Conservation (phyloP, 2,329 filamentous ascomycete species). For the Rutstroemia sp. region DNA sequence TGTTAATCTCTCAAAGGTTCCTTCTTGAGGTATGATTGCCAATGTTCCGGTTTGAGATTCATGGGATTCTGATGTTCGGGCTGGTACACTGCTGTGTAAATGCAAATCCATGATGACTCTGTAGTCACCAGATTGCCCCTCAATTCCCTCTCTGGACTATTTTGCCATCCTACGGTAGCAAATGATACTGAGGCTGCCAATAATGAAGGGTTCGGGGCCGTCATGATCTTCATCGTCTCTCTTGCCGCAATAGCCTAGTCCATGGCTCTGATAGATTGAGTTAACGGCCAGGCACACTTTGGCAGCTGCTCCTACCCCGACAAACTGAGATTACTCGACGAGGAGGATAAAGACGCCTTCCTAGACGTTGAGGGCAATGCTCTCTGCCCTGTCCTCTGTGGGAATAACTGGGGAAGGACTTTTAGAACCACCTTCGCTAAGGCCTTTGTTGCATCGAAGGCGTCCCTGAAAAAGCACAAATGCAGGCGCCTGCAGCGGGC, state of each 20-base stretch:
- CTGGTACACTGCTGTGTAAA: not conserved
- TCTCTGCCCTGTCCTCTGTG: too few species aligned
- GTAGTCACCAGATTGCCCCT: not conserved
- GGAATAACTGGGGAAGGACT: constrained; percentile 1
- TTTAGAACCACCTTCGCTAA: constrained; percentile 5
- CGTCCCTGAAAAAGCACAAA: constrained; percentile 4
- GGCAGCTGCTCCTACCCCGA: too few species aligned
- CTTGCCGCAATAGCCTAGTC: constrained; percentile 5
- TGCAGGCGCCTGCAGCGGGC: constrained; percentile 10
- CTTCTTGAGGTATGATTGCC: constrained; percentile 1
- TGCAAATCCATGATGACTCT: not conserved
- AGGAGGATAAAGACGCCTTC: too few species aligned
- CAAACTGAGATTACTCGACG: too few species aligned
- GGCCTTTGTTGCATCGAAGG: not conserved
- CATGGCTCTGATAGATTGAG: not conserved
- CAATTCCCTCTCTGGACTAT: not conserved
- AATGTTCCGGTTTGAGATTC: constrained; percentile 1
- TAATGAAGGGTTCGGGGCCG: not conserved
- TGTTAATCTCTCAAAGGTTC: not conserved
- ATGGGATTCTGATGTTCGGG: not conserved
- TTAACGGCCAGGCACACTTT: too few species aligned
- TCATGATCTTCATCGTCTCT: constrained; percentile 1
- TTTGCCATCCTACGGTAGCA: not conserved
- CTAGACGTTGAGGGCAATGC: not conserved
- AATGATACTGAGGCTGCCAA: not conserved